Percentiles rank a stretch among this genome's conserved stretches.
Conservation (phyloP, 345 rosid genomes). For the Eucalyptus erythrocorys region DNA sequence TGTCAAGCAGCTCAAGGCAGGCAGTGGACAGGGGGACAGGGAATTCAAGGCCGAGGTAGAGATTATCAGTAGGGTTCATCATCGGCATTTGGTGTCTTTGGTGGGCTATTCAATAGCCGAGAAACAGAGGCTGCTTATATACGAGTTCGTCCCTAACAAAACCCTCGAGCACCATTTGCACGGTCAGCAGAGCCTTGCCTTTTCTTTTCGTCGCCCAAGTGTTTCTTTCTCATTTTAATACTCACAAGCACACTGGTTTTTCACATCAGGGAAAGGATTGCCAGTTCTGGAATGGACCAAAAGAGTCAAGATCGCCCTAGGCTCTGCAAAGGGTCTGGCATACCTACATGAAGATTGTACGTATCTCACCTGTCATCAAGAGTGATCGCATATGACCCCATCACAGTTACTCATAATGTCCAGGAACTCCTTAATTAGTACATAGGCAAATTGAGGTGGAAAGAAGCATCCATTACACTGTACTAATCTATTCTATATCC, state of each 20-base stretch:
- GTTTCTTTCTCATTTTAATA: background rate
- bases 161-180: constrained; percentile 95
- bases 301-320: constrained; percentile 80
- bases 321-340: constrained; percentile 97
- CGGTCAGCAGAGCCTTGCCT: constrained; percentile 21
- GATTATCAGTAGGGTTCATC: constrained; percentile 93
- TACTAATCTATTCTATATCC: background rate
- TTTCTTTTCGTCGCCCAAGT: background rate
- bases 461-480: background rate
- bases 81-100: constrained; percentile 85
- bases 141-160: constrained; percentile 82
- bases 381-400: background rate
- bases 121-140: constrained; percentile 60
- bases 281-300: constrained; percentile 71
- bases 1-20: constrained; percentile 88
- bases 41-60: constrained; percentile 96
- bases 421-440: background rate
- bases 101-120: constrained; percentile 78
- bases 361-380: constrained; percentile 6
- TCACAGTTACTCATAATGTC: background rate
- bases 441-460: background rate
- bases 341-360: constrained; percentile 96
- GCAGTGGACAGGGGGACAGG: constrained; percentile 96
- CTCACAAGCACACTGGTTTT: background rate
- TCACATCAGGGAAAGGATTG: constrained; percentile 33